phyloP scores from a whole-genome alignment of 192 early-diverging fungal species.

The Allomyces macrogynus region DNA sequence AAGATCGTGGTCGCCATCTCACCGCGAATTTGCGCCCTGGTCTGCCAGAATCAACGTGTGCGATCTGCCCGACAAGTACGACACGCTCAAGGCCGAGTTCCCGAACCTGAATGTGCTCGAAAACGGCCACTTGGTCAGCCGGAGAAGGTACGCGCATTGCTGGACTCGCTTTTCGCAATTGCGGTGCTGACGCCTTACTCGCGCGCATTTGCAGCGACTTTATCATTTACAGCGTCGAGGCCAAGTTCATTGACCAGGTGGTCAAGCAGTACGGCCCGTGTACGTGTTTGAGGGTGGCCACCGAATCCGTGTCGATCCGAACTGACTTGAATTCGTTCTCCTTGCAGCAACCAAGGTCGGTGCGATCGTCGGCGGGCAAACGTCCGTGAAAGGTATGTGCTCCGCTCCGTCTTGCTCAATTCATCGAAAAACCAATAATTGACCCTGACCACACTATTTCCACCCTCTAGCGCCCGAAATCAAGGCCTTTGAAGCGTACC shows the following conservation, averaged over 20 bases:
- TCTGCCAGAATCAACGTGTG: conserved; percentile 55
- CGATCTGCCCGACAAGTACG: conserved; percentile 59
- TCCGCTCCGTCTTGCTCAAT: too few relatives aligned
- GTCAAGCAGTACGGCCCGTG: conserved; percentile 66
- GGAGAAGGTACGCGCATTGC: conserved; percentile 3
- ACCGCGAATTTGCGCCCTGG: not conserved
- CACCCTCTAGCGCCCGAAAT: conserved; percentile 52
- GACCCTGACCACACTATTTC: too few relatives aligned
- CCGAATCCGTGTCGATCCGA: not conserved
- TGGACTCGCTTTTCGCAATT: conserved; percentile 6
- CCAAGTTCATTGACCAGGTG: conserved; percentile 60
- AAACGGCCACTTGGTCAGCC: not conserved
- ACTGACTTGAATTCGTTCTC: not conserved
- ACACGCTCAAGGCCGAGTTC: conserved; percentile 38
- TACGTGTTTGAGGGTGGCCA: conserved; percentile 13
- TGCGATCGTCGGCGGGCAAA: conserved; percentile 75
- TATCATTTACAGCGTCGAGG: conserved; percentile 89
- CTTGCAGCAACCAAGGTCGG: conserved; percentile 58
- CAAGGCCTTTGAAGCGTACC: conserved; percentile 59
- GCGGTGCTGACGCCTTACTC: conserved; percentile 42
- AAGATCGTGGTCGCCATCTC: not conserved
- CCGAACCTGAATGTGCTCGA: conserved; percentile 16
- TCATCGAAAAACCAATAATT: too few relatives aligned
- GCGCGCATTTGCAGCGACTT: conserved; percentile 47
- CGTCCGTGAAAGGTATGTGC: conserved; percentile 4